Conservation (phyloP, 345 rosid species). For the Carallia brachiata region DNA sequence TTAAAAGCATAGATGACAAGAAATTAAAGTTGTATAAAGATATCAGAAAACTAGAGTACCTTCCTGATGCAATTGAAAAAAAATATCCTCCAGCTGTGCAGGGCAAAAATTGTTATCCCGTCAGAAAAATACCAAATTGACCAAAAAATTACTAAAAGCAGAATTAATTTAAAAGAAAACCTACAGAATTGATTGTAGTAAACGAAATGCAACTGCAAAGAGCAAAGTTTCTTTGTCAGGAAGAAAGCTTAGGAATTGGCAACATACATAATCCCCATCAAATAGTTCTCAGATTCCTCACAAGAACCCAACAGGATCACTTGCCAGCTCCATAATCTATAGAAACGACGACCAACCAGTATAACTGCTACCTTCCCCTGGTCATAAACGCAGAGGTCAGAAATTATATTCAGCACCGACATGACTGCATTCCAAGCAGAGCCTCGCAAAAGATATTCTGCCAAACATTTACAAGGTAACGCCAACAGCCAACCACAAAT, state of each 20-base stretch:
- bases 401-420: too few relatives aligned
- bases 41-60: conserved; percentile 29
- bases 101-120: conserved; percentile 86
- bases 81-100: conserved; percentile 76
- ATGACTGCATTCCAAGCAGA: too few relatives aligned
- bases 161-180: not conserved
- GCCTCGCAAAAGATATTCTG: too few relatives aligned
- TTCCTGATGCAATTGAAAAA: conserved; percentile 89
- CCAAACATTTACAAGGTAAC: too few relatives aligned
- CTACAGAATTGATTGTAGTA: too few relatives aligned
- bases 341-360: conserved; percentile 42
- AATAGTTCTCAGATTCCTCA: conserved; percentile 64
- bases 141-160: conserved; percentile 10
- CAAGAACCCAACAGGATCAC: conserved; percentile 71
- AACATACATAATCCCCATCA: conserved; percentile 67
- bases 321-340: conserved; percentile 90
- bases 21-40: not conserved
- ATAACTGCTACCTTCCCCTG: conserved; percentile 90
- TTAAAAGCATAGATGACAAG: conserved; percentile 6
- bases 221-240: not conserved
- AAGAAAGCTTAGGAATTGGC: not conserved
- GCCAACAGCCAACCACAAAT: too few relatives aligned
- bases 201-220: too few relatives aligned
- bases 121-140: conserved; percentile 20
- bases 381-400: conserved; percentile 9